Conservation (phyloP, 2,329 filamentous ascomycete species). For the Paraphoma chrysanthemicola region DNA sequence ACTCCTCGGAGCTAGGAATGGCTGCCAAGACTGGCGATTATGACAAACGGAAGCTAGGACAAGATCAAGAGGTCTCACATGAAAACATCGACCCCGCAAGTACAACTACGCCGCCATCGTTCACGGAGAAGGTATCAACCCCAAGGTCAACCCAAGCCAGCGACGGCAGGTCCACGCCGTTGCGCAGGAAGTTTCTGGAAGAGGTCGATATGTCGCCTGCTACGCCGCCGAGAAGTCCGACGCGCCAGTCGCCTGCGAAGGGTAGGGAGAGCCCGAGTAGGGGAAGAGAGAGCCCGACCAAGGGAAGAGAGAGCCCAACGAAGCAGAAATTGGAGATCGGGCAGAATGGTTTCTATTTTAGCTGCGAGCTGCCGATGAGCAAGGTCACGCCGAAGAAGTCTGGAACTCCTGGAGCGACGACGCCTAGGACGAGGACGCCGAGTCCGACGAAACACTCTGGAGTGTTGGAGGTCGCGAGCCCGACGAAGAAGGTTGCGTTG, state of each 20-base stretch:
- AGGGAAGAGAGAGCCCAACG: constrained; percentile 2
- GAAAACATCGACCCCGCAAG: background rate
- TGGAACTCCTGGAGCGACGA: background rate
- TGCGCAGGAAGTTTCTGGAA: constrained; percentile 21
- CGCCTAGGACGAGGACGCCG: background rate
- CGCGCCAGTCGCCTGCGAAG: constrained; percentile 3
- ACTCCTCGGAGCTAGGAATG: background rate
- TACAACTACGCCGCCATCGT: constrained; percentile 5
- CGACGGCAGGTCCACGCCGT: constrained; percentile 7
- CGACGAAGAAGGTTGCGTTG: background rate
- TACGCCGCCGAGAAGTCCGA: constrained; percentile 15
- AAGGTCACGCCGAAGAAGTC: constrained; percentile 19
- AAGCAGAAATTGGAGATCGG: constrained; percentile 22
- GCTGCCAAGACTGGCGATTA: background rate
- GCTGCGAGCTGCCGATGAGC: constrained; percentile 22
- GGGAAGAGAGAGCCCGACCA: background rate
- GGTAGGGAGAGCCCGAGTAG: background rate
- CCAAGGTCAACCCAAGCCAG: background rate
- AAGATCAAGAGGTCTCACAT: background rate
- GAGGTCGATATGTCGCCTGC: constrained; percentile 24
- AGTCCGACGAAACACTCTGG: too few species aligned
- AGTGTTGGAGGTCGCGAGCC: too few species aligned
- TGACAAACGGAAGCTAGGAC: background rate
- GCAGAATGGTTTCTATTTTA: constrained; percentile 27
- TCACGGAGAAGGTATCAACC: background rate